Evolutionary conservation across 164 flowering plant species (phyloP), one percentile per base, ranked within the genome.

Genomic region (Chimonanthus praecox): DNA sequence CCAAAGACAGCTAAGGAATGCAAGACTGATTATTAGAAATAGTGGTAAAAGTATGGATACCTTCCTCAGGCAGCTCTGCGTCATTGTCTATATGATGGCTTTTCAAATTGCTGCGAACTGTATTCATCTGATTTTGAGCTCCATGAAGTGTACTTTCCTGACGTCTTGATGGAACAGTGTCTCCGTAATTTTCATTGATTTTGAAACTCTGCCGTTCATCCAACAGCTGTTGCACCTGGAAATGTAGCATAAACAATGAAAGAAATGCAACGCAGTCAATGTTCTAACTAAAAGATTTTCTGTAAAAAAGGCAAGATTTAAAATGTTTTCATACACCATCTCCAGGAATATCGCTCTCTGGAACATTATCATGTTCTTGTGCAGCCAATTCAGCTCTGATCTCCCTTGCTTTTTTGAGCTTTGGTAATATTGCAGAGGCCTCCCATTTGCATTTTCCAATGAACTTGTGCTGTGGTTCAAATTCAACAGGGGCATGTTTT

Each of bases 371-470:
- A 60, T 80, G 85, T 65, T 86, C 92, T 76, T 93, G 80, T 54
- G 80, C 80, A 58, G 88, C 89, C 90, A 89, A 84, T 62, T 88
- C 72, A 60, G 86, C 88, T 83, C 92, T 85, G 45, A 84, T 79
- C 73, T 90, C 81, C 80, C 87, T 93, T 4, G 97, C 94, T 82
- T 89, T 88, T 74, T 88, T 97, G 82, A 95, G 84, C 88, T 90
- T 94, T 58, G 92, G 87, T 68, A 88, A 58, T 94, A 95, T 87
- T 71, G 84, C 75, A 67, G 91, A 85, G 71, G 99, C 91, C 72
- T 92, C 97, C 85, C 75, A 76, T 84, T 89, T 94, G 85, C 95
- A 90, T 84, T 86, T 93, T 49, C 88, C 98, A 72, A 92, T 90
- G 78, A 95, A 95, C 84, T 94, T 95, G 81, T 95, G 99, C 99